Conservation (phyloP, 2,329 filamentous ascomycete genomes). For the Akanthomyces muscarius region DNA sequence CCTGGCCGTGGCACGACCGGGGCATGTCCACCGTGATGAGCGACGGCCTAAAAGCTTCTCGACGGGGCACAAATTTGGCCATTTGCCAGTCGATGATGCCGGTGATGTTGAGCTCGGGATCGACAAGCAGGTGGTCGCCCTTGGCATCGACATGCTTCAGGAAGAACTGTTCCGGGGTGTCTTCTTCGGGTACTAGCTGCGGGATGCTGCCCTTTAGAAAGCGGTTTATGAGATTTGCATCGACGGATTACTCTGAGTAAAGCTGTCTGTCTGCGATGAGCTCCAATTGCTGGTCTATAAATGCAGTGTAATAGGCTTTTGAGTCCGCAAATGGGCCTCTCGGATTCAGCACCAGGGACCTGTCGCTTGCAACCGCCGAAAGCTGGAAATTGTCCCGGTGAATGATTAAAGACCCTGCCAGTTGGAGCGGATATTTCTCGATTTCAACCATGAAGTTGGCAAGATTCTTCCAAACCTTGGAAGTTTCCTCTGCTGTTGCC, state of each 20-base stretch:
- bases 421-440: background rate
- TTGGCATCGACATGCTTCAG: constrained; percentile 44
- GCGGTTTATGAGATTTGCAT: constrained; percentile 32
- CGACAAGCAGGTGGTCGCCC: constrained; percentile 40
- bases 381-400: background rate
- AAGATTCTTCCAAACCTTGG: constrained; percentile 14
- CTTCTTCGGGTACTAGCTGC: background rate
- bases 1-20: background rate
- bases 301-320: background rate
- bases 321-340: constrained; percentile 3
- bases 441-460: constrained; percentile 11
- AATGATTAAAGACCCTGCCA: background rate
- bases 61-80: background rate
- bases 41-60: constrained; percentile 13
- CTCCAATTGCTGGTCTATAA: background rate
- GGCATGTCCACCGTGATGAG: constrained; percentile 5
- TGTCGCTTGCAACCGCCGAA: background rate
- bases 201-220: constrained; percentile 27
- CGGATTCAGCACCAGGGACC: background rate
- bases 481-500: constrained; percentile 1
- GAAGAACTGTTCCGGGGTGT: constrained; percentile 28
- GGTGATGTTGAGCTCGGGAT: constrained; percentile 39
- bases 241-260: constrained; percentile 23
- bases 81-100: constrained; percentile 23
- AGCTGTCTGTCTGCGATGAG: constrained; percentile 21